Base-by-base conservation (phyloP, 106 monocot genomes). In the Iris macrosiphon region DNA sequence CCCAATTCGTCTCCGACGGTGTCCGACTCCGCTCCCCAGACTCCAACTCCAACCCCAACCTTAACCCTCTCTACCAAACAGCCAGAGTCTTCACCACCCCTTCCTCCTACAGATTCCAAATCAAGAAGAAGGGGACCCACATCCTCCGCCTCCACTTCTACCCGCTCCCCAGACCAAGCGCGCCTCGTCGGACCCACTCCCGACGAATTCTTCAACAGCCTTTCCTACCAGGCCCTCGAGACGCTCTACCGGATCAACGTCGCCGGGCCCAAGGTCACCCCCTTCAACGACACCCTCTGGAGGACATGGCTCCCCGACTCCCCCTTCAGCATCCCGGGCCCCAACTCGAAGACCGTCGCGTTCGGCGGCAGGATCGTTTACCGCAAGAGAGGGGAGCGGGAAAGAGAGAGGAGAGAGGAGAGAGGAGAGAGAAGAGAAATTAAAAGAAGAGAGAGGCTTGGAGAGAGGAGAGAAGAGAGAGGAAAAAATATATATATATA, bases 71-170 rank as follows among this genome's bases (percentile, higher is more conserved):
- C 38, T 83, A 82, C 41, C 45, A 49, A 5, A 62, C 82, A 0
- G 90, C 90, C 1, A 60, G 90, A 31, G 34, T 98, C 65, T 98
- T 91, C 80, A 37, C 72, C 19, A 16, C 35, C 4, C 69, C 75
- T 4, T 46, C 72, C 17, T 69, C 77, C 34, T 98, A 90, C 51
- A 55, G 52, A 40, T 73, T 98, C 73, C 46, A 40, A 2, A 65
- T 98, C 64, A 44, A 39, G 44, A 18, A 51, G 47, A 45, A 21
- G 24, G 77, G 73, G 2, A 45, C 44, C 39, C 80, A 87, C 46
- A n/a, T n/a, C n/a, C 77, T 93, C 57, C 80, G 90, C 47, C 80
- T 98, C 60, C 87, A 98, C 59, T 98, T 98, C 75, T 73, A 71
- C 35, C 79, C 96, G 3, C 83, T 90, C 61, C 11, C 61, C 29